phyloP scores from a whole-genome alignment of 345 rosid genomes.

The Psidium guajava region DNA sequence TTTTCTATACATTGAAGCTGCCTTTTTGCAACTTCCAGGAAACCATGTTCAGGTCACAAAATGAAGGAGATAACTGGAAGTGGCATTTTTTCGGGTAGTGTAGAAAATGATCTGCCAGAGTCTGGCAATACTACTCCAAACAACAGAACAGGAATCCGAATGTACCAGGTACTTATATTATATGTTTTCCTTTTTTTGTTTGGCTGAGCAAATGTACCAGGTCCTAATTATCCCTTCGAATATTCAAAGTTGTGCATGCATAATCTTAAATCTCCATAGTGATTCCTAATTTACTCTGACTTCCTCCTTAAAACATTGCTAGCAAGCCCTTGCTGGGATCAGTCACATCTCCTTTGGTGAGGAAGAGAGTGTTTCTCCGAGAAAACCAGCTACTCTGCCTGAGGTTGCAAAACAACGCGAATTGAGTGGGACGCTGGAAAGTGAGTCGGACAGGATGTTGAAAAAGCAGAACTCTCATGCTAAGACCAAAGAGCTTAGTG shows the following conservation, averaged over 20 bases:
- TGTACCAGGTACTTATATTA: conserved; percentile 55
- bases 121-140: conserved; percentile 29
- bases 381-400: conserved; percentile 53
- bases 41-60: conserved; percentile 88
- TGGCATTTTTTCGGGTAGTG: conserved; percentile 65
- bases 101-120: conserved; percentile 40
- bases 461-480: conserved; percentile 84
- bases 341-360: conserved; percentile 90
- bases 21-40: conserved; percentile 31
- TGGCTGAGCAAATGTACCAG: conserved; percentile 53
- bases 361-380: conserved; percentile 63
- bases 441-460: conserved; percentile 44
- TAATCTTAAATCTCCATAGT: neutral
- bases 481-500: conserved; percentile 82
- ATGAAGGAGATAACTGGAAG: conserved; percentile 97
- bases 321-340: conserved; percentile 90
- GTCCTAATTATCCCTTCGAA: conserved; percentile 13
- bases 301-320: conserved; percentile 1
- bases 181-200: neutral
- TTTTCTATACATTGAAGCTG: neutral
- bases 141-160: conserved; percentile 29
- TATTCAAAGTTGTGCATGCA: neutral
- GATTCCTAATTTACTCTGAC: neutral
- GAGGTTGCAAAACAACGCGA: conserved; percentile 95
- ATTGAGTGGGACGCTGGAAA: conserved; percentile 74